phyloP scores from a whole-genome alignment of 2,329 filamentous ascomycete species.

The Neospermospora avenae region DNA sequence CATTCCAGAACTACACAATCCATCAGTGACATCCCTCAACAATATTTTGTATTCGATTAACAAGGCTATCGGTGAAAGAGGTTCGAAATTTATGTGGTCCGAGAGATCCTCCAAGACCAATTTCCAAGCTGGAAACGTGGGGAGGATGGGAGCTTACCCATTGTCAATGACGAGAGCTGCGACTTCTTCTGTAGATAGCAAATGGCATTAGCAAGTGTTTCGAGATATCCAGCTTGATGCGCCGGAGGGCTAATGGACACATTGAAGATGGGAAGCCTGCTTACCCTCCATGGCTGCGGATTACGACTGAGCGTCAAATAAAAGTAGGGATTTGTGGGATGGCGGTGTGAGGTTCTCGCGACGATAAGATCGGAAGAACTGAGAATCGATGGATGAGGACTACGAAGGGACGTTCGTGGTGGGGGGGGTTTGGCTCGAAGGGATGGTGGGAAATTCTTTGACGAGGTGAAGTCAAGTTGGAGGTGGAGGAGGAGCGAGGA shows the following conservation, averaged over 20 bases:
- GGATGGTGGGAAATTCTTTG: slow-evolving; percentile 20
- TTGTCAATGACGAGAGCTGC: slow-evolving; percentile 99
- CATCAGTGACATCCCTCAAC: slow-evolving; percentile 23
- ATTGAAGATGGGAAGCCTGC: slow-evolving; percentile 23
- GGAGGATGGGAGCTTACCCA: slow-evolving; percentile 76
- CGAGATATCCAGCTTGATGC: slow-evolving; percentile 19
- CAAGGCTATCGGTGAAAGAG: slow-evolving; percentile 10
- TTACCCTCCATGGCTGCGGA: slow-evolving; percentile 41
- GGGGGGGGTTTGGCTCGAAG: slow-evolving; percentile 23
- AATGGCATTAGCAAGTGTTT: slow-evolving; percentile 28
- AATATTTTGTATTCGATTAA: slow-evolving; percentile 8
- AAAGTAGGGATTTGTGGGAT: slow-evolving; percentile 31
- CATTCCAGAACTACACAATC: slow-evolving; percentile 86
- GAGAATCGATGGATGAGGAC: slow-evolving; percentile 26
- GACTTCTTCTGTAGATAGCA: slow-evolving; percentile 81
- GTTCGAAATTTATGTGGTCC: slow-evolving; percentile 11
- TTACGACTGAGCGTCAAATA: slow-evolving; percentile 36
- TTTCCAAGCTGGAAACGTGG: slow-evolving; percentile 16
- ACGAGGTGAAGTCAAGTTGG: slow-evolving; percentile 16
- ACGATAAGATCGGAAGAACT: slow-evolving; percentile 27
- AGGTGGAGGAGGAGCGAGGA: slow-evolving; percentile 16
- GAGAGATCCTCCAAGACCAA: slow-evolving; percentile 28
- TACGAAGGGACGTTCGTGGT: slow-evolving; percentile 32
- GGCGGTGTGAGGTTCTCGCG: slow-evolving; percentile 31
- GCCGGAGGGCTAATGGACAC: slow-evolving; percentile 7